Evolutionary conservation across 352 stramenopile genomes (phyloP), one percentile per base, ranked within the genome.

Genomic region (Aphanomyces stellatus): DNA sequence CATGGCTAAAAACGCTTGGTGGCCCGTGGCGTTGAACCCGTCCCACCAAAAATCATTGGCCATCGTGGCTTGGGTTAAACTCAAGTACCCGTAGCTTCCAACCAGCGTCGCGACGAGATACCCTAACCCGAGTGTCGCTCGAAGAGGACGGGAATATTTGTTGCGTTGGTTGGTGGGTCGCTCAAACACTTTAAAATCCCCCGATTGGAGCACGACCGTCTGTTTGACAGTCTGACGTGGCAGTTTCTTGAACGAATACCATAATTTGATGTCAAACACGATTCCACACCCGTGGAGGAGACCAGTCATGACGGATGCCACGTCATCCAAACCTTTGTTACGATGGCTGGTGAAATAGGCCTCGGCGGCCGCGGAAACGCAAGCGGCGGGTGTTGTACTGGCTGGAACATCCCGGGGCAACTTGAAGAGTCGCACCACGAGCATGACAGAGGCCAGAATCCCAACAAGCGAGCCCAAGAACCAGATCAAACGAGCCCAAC

Each of bases 41-140:
- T n/a, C 55, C 55, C 55, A 63, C 55, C 55, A 63, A 63, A 63
- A 63, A 28, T 63, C 55, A 28, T 63, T 63, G 7, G 55, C 30
- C 55, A 63, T 63, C 15, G 55, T 33, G 13, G 7, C 13, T 24
- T 0, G 5, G 11, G 55, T 48, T 7, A 63, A 13, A 24, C n/a
- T 19, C 15, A 63, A 25, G n/a, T 34, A 63, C 1, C 6, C 19
- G n/a, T 1, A 30, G 41, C 55, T 63, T 8, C 55, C 34, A 19
- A 1, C 55, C 6, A 63, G 15, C 8, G 24, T 34, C 5, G 51
- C 19, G 25, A 43, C 22, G 10, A 63, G 15, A 28, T 63, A 63
- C 19, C 37, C 6, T 4, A 63, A 19, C 17, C 55, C 55, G 15
- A 63, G 27, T n/a, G n/a, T n/a, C n/a, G n/a, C n/a, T n/a, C n/a